A percentile compares a stretch with the other conserved stretches of the same genome.
Conservation (phyloP, 345 rosid genomes). For the Gossypium sturtianum region DNA sequence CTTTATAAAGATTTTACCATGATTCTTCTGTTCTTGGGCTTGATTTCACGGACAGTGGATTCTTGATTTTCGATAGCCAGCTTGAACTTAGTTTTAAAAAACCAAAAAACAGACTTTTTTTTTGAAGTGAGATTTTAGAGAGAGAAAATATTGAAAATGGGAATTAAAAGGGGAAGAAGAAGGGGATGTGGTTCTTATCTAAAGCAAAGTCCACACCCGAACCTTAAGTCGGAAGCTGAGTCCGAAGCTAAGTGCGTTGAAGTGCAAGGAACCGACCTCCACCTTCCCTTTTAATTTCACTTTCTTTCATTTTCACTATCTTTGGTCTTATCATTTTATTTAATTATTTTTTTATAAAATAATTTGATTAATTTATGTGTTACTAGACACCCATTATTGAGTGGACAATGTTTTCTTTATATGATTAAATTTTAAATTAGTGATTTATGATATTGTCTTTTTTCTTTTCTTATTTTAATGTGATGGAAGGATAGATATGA, state of each 20-base stretch:
- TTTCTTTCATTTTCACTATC: constrained; percentile 8
- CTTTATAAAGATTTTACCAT: constrained; percentile 40
- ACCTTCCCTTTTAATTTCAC: constrained; percentile 31
- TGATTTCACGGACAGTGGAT: constrained; percentile 64
- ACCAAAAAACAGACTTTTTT: background rate
- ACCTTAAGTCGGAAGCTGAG: constrained; percentile 25
- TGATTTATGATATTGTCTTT: background rate
- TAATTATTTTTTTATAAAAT: background rate
- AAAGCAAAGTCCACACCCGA: constrained; percentile 33
- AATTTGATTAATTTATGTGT: background rate
- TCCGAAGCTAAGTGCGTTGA: constrained; percentile 44
- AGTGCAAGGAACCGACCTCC: constrained; percentile 47
- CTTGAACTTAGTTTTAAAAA: constrained; percentile 17
- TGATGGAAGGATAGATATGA: background rate
- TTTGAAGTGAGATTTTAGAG: constrained; percentile 13
- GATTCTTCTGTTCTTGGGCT: constrained; percentile 75
- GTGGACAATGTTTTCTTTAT: background rate
- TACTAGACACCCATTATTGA: background rate
- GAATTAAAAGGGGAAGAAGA: background rate
- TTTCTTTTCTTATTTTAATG: background rate
- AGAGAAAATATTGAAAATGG: constrained; percentile 10
- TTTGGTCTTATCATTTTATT: constrained; percentile 24
- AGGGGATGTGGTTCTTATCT: constrained; percentile 57
- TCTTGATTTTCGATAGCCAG: constrained; percentile 90
- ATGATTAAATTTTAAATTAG: background rate